Base-by-base conservation (phyloP, 2,329 filamentous ascomycete genomes). In the Fusarium nisikadoi region DNA sequence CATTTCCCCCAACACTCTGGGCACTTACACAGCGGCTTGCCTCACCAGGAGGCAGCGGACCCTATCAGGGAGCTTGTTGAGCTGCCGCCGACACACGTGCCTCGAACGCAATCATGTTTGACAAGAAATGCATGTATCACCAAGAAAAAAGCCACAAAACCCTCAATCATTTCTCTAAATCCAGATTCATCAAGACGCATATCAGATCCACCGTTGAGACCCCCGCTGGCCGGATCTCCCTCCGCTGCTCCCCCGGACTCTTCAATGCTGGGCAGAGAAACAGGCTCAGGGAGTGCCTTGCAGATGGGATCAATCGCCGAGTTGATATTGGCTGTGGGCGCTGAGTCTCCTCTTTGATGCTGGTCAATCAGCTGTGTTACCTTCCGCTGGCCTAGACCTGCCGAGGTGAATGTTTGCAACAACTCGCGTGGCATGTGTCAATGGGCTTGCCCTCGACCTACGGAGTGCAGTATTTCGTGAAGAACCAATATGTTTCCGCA, bases 371-470 rank as follows among this genome's bases (percentile, higher is more conserved):
- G 54, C 59, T 52, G 36, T 60, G 35, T 33, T 42, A 39, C 46
- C 54, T 65, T 62, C 36, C 64, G 62, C 55, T 53, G 55, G 53
- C 50, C 36, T 70, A 43, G 49, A 57, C 55, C 56, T 71, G 46
- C 74, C 74, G 74, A 76, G 74, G 74, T 57, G 65, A 56, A 60
- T 62, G 56, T 43, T 65, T 49, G 58, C 58, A 45, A 43, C 49
- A 59, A 33, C 27, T 43, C 31, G 43, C 19, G 36, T 68, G 47
- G 64, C 74, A 76, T 73, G 74, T 76, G 74, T 65, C 56, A 71
- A 39, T 50, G 27, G n/a, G 27, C 20, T 49, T 55, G 49, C 19
- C 29, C 29, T 46, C 41, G 19, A 43, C 39, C 39, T 41, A 45
- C 27, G 11, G 14, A 23, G 27, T 23, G 9, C 27, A n/a, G 14